These are phyloP conservation scores for Naganishia onofrii DNA, from an alignment of 768 basidiomycete genomes.

Conservation along the genomic window DNA sequence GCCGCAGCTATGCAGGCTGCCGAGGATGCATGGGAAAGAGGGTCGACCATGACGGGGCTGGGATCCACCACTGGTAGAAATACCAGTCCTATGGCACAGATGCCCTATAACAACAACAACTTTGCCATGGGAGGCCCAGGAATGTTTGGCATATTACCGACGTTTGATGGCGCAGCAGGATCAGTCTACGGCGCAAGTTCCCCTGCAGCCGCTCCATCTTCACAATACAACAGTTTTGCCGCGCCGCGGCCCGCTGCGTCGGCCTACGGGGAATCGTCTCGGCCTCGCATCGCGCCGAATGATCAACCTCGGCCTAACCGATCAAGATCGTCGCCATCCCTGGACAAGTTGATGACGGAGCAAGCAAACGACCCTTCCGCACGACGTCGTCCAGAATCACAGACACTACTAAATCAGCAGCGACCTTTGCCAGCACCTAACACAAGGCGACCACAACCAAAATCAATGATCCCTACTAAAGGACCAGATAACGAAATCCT, in stretches of 20 bases:
- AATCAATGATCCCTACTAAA: conserved; percentile 15
- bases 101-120: background rate
- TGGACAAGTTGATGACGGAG: background rate
- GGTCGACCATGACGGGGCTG: conserved; percentile 60
- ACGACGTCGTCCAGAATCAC: background rate
- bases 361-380: background rate
- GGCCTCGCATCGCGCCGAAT: conserved; percentile 5
- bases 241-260: conserved; percentile 5
- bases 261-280: conserved; percentile 30
- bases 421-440: background rate
- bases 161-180: conserved; percentile 18
- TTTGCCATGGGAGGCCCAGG: conserved; percentile 14
- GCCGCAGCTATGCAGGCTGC: conserved; percentile 85
- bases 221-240: background rate
- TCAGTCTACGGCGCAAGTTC: conserved; percentile 8
- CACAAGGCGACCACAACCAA: background rate
- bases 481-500: conserved; percentile 18
- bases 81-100: background rate
- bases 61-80: background rate
- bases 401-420: background rate
- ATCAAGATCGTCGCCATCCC: conserved; percentile 14
- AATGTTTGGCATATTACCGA: conserved; percentile 20
- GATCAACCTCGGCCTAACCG: conserved; percentile 16
- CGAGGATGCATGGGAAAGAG: conserved; percentile 87
- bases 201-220: background rate